Base-by-base conservation (phyloP, 225 moss, liverwort and hornwort species). In the Physcomitrellopsis africana region DNA sequence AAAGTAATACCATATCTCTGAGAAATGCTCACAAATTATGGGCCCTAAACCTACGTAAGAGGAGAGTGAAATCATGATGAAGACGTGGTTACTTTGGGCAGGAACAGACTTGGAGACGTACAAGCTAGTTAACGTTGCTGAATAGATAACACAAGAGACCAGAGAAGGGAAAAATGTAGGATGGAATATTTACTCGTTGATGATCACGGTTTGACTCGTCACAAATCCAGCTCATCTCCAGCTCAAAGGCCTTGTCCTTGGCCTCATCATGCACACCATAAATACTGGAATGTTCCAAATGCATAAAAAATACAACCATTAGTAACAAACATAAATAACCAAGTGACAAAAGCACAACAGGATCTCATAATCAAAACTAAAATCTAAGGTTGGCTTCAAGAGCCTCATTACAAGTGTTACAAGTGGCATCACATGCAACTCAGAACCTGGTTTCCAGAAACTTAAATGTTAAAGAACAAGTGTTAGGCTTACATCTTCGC, bases 191-290 rank as follows among this genome's bases (percentile, higher is more conserved):
- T 32, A 94, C 95, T 81, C 90, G 88, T 80, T 96, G 88, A 72
- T 96, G 91, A 74, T 93, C 90, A 2, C 83, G 73, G 71, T 93
- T 96, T 14, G 92, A 93, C 72, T 96, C 95, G 37, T 96, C 95
- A 67, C 93, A 96, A 58, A 96, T 75, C 95, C 95, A 96, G 88
- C 93, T 96, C 91, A 93, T 90, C 86, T 96, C 95, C 52, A 96
- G 84, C 88, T 96, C 95, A 83, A 96, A 96, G 13, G 95, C 93
- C 80, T 96, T 96, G 80, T 96, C 95, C 78, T 96, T 96, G 26
- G 91, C 95, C 83, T 96, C 95, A 83, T 96, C 95, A 72, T 96
- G 95, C 45, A 96, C 95, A 72, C 80, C 81, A 49, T 91, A 95
- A 75, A 95, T 81, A 56, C 82, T 81, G 79, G 22, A 60, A 23